A percentile compares a stretch with the other conserved stretches of the same genome.
phyloP scores from a whole-genome alignment of 768 basidiomycete species.

The Rhizopogon rudus region DNA sequence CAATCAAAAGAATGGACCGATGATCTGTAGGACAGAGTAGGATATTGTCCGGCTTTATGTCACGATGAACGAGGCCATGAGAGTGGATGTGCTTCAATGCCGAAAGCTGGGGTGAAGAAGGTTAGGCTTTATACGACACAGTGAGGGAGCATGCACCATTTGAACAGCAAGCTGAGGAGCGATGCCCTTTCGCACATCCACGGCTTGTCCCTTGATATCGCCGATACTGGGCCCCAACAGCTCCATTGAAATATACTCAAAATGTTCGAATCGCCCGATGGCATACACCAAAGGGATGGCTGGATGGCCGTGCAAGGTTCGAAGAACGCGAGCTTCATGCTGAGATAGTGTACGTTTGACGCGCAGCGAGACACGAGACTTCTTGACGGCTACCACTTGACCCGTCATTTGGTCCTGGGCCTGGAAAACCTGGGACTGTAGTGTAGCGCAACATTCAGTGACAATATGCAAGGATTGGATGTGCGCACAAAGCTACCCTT shows the following conservation, averaged over 20 bases:
- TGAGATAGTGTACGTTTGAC: conserved; percentile 26
- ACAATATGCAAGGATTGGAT: too few relatives aligned
- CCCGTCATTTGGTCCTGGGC: neutral
- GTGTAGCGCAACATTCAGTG: too few relatives aligned
- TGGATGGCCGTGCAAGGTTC: conserved; percentile 24
- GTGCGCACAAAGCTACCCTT: too few relatives aligned
- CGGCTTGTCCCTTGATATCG: conserved; percentile 11
- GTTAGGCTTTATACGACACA: neutral
- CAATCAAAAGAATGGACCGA: conserved; percentile 24
- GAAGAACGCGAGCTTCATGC: conserved; percentile 24
- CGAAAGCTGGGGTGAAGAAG: neutral
- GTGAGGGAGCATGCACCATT: neutral
- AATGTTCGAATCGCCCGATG: conserved; percentile 26
- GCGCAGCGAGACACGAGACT: conserved; percentile 25
- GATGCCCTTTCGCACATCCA: conserved; percentile 15
- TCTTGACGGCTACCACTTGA: conserved; percentile 25
- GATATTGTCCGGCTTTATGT: conserved; percentile 34
- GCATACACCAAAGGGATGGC: conserved; percentile 28
- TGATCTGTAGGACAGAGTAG: conserved; percentile 19
- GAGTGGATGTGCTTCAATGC: neutral
- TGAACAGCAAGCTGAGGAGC: conserved; percentile 2
- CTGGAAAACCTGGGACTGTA: neutral
- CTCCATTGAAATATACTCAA: conserved; percentile 28
- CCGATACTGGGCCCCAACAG: conserved; percentile 3
- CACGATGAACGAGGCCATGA: conserved; percentile 29